Evolutionary conservation across 805 yeast genomes (phyloP), one percentile per base, ranked within the genome.

Genomic region (Suhomyces sp.): DNA sequence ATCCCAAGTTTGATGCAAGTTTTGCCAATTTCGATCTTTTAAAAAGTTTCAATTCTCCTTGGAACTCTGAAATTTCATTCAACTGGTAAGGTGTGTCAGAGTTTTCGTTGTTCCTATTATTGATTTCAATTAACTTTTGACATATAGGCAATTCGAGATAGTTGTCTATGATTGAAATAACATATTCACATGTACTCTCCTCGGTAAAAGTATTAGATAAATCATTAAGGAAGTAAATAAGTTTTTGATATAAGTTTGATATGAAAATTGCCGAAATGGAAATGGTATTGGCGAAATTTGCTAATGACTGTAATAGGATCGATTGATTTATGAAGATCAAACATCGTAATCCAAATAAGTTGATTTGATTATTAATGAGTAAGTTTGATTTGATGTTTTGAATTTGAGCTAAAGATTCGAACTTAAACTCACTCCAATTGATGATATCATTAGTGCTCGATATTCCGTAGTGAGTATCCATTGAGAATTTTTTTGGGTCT

Each of bases 11-110:
- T n/a, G 34, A 31, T 3, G 53, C 67, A 3, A 63, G 31, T 22
- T 53, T 52, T 14, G 44, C 46, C 5, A 77, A 42, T 27, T 63
- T 61, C 13, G 75, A 64, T 36, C 84, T 55, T 46, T 75, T 76
- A 19, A 70, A 41, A 7, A 78, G 50, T 23, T 65, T 58, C 13
- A 80, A 45, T 28, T 77, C 79, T 1, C 78, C 84, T 27, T 70
- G 54, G 28, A 57, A 62, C 42, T 76, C 72, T 11, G 50, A 35
- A 1, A 65, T 48, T 14, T 56, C 64, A 16, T 47, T 40, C 28
- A 53, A 42, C 5, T 38, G 42, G 21, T 27, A 26, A 12, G 39
- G 25, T 5, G 25, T 19, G 25, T 28, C 35, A 11, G 22, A 43
- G 13, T 28, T 20, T 10, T 50, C 51, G 13, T 43, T 46, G 18